Conservation (phyloP, 495 filamentous ascomycete genomes). For the Cercophora samala region DNA sequence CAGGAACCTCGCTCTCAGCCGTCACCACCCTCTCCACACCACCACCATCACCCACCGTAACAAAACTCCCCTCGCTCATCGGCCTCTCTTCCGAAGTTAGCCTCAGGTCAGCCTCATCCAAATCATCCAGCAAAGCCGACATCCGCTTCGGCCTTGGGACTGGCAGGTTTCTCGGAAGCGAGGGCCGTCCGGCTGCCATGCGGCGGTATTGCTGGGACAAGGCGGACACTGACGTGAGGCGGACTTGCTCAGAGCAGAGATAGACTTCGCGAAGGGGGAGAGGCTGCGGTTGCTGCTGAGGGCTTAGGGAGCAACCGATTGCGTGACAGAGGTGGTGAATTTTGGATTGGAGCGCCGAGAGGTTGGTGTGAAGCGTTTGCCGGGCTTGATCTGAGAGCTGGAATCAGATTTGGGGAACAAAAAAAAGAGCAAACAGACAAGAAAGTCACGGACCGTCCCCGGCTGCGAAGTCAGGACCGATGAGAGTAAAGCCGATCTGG, state of each 20-base stretch:
- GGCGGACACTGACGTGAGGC: conserved; percentile 30
- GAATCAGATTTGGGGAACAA: not conserved
- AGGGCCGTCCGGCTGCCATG: conserved; percentile 34
- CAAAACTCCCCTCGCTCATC: not conserved
- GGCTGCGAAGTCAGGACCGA: conserved; percentile 34
- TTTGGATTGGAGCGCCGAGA: not conserved
- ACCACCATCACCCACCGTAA: conserved; percentile 16
- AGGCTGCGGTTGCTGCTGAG: conserved; percentile 21
- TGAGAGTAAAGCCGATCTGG: conserved; percentile 34
- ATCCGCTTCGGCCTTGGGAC: conserved; percentile 21
- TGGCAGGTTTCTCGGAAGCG: conserved; percentile 31
- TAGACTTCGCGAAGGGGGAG: conserved; percentile 32
- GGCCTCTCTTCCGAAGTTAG: conserved; percentile 2
- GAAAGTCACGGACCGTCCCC: conserved; percentile 37
- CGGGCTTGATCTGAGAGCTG: not conserved
- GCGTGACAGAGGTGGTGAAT: conserved; percentile 20
- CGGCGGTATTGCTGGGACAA: conserved; percentile 39
- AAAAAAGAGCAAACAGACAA: not conserved
- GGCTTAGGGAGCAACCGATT: not conserved
- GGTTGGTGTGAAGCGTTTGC: not conserved
- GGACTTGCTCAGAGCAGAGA: conserved; percentile 33
- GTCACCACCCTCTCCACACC: conserved; percentile 10
- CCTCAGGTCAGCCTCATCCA: not conserved
- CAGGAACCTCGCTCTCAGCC: conserved; percentile 12
- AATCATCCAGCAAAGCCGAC: conserved; percentile 1